A percentile compares a stretch with the other conserved stretches of the same genome.
These are phyloP conservation scores for Yamadazyma kanchanaburiensis DNA, from an alignment of 1,139 yeast species.

Conservation along the genomic window DNA sequence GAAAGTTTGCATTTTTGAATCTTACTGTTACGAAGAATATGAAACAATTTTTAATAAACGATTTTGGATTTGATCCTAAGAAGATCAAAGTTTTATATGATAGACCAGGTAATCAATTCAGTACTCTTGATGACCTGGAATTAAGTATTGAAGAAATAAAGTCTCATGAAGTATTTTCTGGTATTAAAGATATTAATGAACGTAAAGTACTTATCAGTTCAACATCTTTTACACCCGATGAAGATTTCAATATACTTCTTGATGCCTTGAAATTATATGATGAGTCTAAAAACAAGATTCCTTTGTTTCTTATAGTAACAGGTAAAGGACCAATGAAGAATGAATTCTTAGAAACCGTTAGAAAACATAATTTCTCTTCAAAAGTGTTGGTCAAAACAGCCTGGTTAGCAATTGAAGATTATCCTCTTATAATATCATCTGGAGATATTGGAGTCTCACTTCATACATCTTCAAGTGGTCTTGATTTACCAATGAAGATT, in stretches of 20 bases:
- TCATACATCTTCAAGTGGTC: conserved; percentile 88
- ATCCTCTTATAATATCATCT: conserved; percentile 68
- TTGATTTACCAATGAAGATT: conserved; percentile 96
- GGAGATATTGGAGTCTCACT: conserved; percentile 90
- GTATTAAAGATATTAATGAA: conserved; percentile 20
- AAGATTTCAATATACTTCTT: conserved; percentile 70
- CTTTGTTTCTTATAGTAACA: conserved; percentile 69
- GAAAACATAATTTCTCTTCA: conserved; percentile 37
- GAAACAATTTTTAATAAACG: conserved; percentile 55
- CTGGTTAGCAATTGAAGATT: conserved; percentile 81
- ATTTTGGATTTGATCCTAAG: conserved; percentile 45
- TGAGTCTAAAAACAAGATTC: conserved; percentile 33
- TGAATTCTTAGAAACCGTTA: conserved; percentile 45
- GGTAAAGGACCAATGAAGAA: conserved; percentile 88
- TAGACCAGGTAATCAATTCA: conserved; percentile 69
- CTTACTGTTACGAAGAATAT: conserved; percentile 78
- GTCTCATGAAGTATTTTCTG: conserved; percentile 41
- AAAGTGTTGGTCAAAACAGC: conserved; percentile 57
- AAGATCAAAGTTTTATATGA: conserved; percentile 58
- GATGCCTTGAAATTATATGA: conserved; percentile 69
- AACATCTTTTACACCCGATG: conserved; percentile 95
- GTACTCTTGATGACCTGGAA: conserved; percentile 34
- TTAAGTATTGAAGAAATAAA: conserved; percentile 25
- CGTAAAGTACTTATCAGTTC: conserved; percentile 76
- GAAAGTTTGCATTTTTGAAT: conserved; percentile 57